Percentiles rank a stretch among this genome's conserved stretches.
Conservation (phyloP, 2,329 filamentous ascomycete species). For the Mycosphaerella sp. region DNA sequence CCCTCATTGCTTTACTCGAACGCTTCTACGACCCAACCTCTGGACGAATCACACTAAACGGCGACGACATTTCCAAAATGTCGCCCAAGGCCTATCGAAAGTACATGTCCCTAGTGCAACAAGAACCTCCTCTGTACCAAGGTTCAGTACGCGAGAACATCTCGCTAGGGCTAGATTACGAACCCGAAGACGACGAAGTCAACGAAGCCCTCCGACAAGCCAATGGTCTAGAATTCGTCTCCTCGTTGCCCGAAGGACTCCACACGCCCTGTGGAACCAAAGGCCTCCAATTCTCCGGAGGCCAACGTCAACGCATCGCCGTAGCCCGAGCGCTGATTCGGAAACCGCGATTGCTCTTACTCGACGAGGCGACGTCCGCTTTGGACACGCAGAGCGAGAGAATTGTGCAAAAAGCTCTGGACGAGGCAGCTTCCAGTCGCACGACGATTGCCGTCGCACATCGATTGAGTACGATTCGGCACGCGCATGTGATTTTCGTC, state of each 20-base stretch:
- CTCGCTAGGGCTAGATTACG: conserved; percentile 39
- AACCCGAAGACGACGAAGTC: conserved; percentile 38
- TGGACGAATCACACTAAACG: conserved; percentile 46
- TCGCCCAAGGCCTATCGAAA: conserved; percentile 58
- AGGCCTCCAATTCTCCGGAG: conserved; percentile 46
- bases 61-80: conserved; percentile 51
- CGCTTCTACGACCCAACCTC: conserved; percentile 41
- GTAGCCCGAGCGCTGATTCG: conserved; percentile 51
- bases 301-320: conserved; percentile 51
- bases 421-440: conserved; percentile 40
- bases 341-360: conserved; percentile 47
- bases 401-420: conserved; percentile 62
- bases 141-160: conserved; percentile 59
- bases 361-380: conserved; percentile 55
- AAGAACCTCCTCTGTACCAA: conserved; percentile 64
- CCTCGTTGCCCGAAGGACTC: conserved; percentile 47
- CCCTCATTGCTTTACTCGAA: conserved; percentile 42
- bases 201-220: conserved; percentile 45
- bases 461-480: conserved; percentile 35
- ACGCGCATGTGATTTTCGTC: conserved; percentile 39
- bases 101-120: conserved; percentile 63
- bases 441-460: conserved; percentile 41
- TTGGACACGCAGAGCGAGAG: conserved; percentile 62
- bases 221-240: conserved; percentile 50
- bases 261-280: conserved; percentile 46